phyloP scores from a whole-genome alignment of 2,329 filamentous ascomycete species.

The Trichoderma sp. region DNA sequence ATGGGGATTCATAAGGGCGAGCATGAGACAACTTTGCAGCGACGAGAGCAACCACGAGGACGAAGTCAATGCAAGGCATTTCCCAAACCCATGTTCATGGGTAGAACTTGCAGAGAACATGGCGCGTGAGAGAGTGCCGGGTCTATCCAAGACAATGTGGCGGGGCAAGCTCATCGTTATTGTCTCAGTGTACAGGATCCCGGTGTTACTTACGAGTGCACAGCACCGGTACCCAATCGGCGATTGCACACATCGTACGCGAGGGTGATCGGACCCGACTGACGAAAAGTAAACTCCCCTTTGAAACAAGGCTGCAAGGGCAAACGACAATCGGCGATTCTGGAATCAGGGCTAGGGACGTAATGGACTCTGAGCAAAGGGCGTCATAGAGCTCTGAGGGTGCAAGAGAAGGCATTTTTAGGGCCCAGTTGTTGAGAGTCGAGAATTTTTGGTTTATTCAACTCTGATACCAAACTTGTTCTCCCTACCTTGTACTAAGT shows the following conservation, averaged over 20 bases:
- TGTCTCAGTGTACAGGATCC: neutral
- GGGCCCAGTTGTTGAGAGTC: neutral
- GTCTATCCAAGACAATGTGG: neutral
- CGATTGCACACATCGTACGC: neutral
- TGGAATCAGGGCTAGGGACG: neutral
- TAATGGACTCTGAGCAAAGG: neutral
- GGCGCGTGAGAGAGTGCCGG: no score
- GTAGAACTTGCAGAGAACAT: neutral
- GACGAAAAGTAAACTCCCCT: neutral
- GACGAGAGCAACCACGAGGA: neutral
- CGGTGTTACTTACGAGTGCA: neutral
- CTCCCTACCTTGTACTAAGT: neutral
- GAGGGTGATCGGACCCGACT: neutral
- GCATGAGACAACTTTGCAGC: neutral
- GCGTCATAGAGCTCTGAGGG: neutral
- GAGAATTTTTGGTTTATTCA: neutral
- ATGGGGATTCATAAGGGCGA: neutral
- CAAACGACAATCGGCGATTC: neutral
- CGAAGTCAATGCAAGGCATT: neutral
- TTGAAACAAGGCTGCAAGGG: neutral
- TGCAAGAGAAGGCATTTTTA: neutral
- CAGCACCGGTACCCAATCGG: neutral
- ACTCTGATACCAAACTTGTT: neutral
- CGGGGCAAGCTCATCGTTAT: neutral
- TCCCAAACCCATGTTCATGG: neutral